Evolutionary conservation across 1,284 basidiomycete genomes (phyloP), one percentile per base, ranked within the genome.

Genomic region (Tetrapyrgos nigripes): DNA sequence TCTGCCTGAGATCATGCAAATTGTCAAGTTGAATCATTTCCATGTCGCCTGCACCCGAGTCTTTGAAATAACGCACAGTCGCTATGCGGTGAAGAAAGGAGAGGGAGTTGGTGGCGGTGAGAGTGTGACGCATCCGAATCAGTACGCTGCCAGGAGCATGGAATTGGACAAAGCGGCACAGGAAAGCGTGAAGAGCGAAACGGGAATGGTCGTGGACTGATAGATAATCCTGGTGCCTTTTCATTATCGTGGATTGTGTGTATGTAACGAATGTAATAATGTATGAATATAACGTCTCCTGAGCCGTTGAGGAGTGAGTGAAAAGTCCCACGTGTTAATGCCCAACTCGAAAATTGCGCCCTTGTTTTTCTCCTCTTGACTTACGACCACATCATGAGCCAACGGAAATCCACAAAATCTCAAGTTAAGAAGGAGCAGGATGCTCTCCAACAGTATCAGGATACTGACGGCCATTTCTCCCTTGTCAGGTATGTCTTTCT

Each of bases 11-110:
- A 89, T 99, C 64, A 83, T 95, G 78, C 81, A 83, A 49, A 86
- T 84, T 11, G 94, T 97, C 58, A 96, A 96, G 73, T 81, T 80
- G 14, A 80, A 84, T 2, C 95, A 97, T 72, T 98, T 91, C 73
- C 97, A 99, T 72, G 90, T 99, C 49, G 97, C 96, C 3, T 99
- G 97, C 76, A 99, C 97, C 19, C 84, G 96, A 17, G 92, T 99
- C 33, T 99, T 96, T 75, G 97, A 99, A 79, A 84, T 98, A 48
- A 97, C 96, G 21, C 97, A 99, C 73, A 78, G 80, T 17, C 72
- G 77, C 45, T 78, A 79, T 61, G 91, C 90, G 6, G 86, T 97
- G 58, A 90, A 87, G 76, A 96, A 93, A 73, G 96, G 96, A 2
- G 93, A 97, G 28, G 97, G 97, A 0, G 69, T 97, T 49, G 94